Evolutionary conservation across 371 early-diverging fungal species (phyloP).

Genomic region (Mortierella sp.): DNA sequence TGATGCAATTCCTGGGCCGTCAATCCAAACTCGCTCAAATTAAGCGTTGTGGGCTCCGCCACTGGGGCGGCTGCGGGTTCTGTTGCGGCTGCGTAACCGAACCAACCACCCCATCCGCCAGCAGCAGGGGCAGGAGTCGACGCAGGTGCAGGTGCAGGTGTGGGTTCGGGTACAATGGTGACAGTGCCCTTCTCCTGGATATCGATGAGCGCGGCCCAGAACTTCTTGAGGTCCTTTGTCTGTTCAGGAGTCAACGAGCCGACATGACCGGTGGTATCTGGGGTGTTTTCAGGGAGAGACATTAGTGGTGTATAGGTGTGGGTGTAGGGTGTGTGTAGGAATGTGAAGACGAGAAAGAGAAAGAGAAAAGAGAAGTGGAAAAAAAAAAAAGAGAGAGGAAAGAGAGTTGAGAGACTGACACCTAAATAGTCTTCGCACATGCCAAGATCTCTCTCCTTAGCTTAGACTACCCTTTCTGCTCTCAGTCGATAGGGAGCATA

Average conservation of each 20-base stretch:
- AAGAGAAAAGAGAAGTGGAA: not conserved
- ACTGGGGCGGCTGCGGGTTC: constrained; percentile 60
- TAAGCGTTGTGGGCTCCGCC: constrained; percentile 54
- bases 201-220: constrained; percentile 61
- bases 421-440: no score
- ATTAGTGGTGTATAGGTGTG: not conserved
- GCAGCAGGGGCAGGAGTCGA: constrained; percentile 19
- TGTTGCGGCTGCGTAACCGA: constrained; percentile 52
- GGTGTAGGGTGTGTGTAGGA: not conserved
- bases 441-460: no score
- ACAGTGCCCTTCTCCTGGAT: constrained; percentile 59
- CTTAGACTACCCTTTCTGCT: no score
- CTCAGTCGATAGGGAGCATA: no score
- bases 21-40: constrained; percentile 59
- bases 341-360: not conserved
- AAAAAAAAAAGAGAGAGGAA: not conserved
- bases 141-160: constrained; percentile 35
- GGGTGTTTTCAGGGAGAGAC: constrained; percentile 13
- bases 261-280: constrained; percentile 45
- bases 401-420: no score
- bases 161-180: constrained; percentile 18
- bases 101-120: constrained; percentile 37
- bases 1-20: constrained; percentile 46
- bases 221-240: constrained; percentile 57
- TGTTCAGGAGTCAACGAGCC: constrained; percentile 58